A percentile compares a stretch with the other conserved stretches of the same genome.
These are phyloP conservation scores for Gossypium raimondii DNA, from an alignment of 345 rosid genomes.

Conservation along the genomic window DNA sequence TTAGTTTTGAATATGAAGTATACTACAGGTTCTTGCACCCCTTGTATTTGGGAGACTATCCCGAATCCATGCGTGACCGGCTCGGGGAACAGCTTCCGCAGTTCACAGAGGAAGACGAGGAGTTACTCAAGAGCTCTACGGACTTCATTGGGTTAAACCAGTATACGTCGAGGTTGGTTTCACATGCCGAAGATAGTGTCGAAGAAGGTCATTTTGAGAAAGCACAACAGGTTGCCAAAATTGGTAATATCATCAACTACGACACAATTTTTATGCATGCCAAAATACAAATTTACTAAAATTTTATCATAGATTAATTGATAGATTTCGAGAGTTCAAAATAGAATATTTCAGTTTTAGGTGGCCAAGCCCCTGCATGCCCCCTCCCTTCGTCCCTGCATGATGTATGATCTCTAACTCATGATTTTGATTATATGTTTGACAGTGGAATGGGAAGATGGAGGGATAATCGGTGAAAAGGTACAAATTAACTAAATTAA, in stretches of 20 bases:
- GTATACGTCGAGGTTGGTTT: constrained; percentile 72
- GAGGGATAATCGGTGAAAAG: constrained; percentile 74
- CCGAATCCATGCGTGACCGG: constrained; percentile 58
- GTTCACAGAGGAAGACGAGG: constrained; percentile 64
- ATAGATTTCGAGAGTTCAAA: no score
- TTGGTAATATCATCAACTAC: constrained; percentile 35
- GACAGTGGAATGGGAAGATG: constrained; percentile 69
- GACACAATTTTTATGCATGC: no score
- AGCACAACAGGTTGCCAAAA: constrained; percentile 55
- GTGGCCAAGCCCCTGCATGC: no score
- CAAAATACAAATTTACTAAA: no score
- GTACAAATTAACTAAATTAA: constrained; percentile 22
- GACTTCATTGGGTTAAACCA: constrained; percentile 86
- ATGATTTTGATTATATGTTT: constrained; percentile 13
- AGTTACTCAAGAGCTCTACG: constrained; percentile 48
- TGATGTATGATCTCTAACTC: not conserved
- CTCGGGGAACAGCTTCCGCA: constrained; percentile 67
- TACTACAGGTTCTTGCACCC: constrained; percentile 72
- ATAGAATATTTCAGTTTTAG: no score
- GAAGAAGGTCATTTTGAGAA: constrained; percentile 48
- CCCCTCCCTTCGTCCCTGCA: no score
- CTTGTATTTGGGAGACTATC: constrained; percentile 75
- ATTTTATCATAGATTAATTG: no score
- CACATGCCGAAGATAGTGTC: constrained; percentile 40
- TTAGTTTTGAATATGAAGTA: not conserved